Conservation (phyloP, 1,284 basidiomycete genomes). For the Entoloma clypeatum region DNA sequence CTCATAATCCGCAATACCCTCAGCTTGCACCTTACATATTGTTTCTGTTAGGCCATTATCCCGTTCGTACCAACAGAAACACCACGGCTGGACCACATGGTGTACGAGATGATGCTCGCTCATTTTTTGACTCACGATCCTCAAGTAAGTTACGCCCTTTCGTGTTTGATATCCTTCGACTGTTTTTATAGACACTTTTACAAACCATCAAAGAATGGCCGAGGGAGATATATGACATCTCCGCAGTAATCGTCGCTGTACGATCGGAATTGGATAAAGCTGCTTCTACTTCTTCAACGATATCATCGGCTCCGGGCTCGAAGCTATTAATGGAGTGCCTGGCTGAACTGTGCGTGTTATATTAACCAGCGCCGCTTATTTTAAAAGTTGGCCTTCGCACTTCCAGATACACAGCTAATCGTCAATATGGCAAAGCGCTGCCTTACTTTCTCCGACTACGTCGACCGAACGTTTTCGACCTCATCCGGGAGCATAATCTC, state of each 20-base stretch:
- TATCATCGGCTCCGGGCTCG: slow-evolving; percentile 37
- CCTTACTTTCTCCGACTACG: slow-evolving; percentile 87
- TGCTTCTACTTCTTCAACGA: slow-evolving; percentile 47
- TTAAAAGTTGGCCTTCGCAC: slow-evolving; percentile 3
- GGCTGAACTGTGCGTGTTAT: slow-evolving; percentile 72
- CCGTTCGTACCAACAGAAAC: slow-evolving; percentile 83
- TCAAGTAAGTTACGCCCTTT: slow-evolving; percentile 43
- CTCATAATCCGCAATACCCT: background rate
- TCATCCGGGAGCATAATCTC: slow-evolving; percentile 92
- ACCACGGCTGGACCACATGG: slow-evolving; percentile 77
- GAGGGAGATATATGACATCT: slow-evolving; percentile 83
- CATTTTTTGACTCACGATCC: slow-evolving; percentile 82
- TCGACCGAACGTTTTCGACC: slow-evolving; percentile 87
- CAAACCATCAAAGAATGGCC: slow-evolving; percentile 89
- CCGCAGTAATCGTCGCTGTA: slow-evolving; percentile 84
- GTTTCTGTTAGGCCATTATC: slow-evolving; percentile 65
- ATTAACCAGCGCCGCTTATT: background rate
- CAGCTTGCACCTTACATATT: background rate
- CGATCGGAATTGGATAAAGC: slow-evolving; percentile 75
- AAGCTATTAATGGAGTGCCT: slow-evolving; percentile 85
- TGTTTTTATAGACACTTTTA: slow-evolving; percentile 56
- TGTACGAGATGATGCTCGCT: slow-evolving; percentile 95
- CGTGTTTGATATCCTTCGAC: background rate
- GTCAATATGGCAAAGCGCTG: slow-evolving; percentile 91
- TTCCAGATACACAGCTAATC: slow-evolving; percentile 78